phyloP scores from a whole-genome alignment of 805 yeast genomes.

The Ogataea methanolica region DNA sequence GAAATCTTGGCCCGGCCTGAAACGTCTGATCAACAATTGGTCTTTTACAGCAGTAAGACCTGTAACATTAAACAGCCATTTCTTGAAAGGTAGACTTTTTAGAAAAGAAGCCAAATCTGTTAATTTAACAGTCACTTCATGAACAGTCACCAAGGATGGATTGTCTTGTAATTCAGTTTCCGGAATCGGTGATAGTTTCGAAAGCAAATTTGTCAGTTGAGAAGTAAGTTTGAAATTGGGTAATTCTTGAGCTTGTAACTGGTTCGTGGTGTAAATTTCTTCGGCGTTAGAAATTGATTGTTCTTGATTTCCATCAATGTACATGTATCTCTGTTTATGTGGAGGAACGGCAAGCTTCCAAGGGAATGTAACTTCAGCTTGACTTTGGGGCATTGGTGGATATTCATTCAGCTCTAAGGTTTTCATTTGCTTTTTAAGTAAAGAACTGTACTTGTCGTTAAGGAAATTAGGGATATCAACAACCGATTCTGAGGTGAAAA shows the following conservation, averaged over 20 bases:
- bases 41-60: constrained; percentile 58
- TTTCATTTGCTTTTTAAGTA: constrained; percentile 45
- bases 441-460: constrained; percentile 46
- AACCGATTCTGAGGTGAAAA: constrained; percentile 65
- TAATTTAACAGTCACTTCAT: constrained; percentile 32
- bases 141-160: constrained; percentile 11
- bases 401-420: constrained; percentile 53
- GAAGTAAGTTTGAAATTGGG: constrained; percentile 46
- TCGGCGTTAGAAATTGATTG: constrained; percentile 30
- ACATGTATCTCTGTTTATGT: constrained; percentile 83
- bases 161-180: constrained; percentile 10
- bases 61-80: constrained; percentile 65
- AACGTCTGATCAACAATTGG: constrained; percentile 72
- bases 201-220: constrained; percentile 10
- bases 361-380: constrained; percentile 56
- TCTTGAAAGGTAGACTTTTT: constrained; percentile 55
- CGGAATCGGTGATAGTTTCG: constrained; percentile 7
- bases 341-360: constrained; percentile 95
- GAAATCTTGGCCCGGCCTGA: constrained; percentile 93
- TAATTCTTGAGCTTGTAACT: constrained; percentile 37
- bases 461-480: constrained; percentile 64
- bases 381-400: constrained; percentile 49
- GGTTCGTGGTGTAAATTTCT: constrained; percentile 29
- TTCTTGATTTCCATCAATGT: constrained; percentile 60
- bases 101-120: constrained; percentile 55